A percentile compares a stretch with the other conserved stretches of the same genome.
Evolutionary conservation across 1,284 basidiomycete genomes (phyloP).

Genomic region (Psilocybe mexicana): DNA sequence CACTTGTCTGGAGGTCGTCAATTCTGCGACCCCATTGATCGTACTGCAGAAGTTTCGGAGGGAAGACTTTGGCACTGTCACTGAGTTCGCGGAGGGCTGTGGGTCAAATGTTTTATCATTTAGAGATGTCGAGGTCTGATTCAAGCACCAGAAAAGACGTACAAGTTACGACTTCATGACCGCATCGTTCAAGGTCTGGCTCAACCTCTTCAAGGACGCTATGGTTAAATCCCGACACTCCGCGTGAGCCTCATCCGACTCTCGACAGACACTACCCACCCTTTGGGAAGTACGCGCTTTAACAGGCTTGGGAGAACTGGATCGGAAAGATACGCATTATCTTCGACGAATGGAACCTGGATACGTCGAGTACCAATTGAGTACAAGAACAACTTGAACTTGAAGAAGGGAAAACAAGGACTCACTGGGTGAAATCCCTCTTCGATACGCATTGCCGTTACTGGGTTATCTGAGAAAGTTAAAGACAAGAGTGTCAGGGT

Average conservation of each 20-base stretch:
- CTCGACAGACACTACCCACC: conserved; percentile 27
- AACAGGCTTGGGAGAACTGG: conserved; percentile 58
- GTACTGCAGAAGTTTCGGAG: conserved; percentile 62
- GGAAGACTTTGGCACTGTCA: conserved; percentile 38
- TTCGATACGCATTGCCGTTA: conserved; percentile 54
- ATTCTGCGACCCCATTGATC: conserved; percentile 69
- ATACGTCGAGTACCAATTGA: neutral
- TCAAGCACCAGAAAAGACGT: conserved; percentile 18
- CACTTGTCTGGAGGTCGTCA: conserved; percentile 65
- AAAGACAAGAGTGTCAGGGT: too few relatives aligned
- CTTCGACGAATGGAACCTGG: conserved; percentile 44
- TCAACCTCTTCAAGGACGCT: conserved; percentile 48
- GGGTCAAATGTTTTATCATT: neutral
- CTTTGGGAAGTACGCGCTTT: conserved; percentile 51
- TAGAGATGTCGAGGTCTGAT: neutral
- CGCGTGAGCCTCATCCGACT: too few relatives aligned
- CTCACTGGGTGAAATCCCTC: conserved; percentile 64
- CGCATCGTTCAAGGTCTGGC: conserved; percentile 54
- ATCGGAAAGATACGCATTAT: conserved; percentile 62
- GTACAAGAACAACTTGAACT: neutral
- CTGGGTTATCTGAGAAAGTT: neutral
- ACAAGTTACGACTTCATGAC: conserved; percentile 56
- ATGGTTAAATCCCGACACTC: too few relatives aligned
- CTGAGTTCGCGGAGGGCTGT: conserved; percentile 53
- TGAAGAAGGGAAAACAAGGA: neutral